These are phyloP conservation scores for Paraphoma sp. DNA, from an alignment of 2,329 filamentous ascomycete genomes.

Conservation along the genomic window DNA sequence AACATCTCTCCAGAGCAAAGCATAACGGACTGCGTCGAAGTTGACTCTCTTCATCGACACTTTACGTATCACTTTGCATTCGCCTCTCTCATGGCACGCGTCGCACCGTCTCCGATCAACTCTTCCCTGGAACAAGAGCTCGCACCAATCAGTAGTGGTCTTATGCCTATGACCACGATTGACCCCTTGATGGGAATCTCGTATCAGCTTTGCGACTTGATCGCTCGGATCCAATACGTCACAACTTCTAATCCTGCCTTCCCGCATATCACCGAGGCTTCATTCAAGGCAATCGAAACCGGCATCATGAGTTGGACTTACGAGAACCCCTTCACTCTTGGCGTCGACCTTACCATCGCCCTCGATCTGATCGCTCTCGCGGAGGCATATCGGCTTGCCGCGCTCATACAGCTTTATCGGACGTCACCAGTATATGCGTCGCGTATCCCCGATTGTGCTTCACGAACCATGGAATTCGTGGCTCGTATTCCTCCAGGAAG, in stretches of 20 bases:
- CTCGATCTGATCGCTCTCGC: constrained; percentile 45
- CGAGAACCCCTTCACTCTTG: constrained; percentile 37
- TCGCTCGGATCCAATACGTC: constrained; percentile 43
- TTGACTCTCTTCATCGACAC: constrained; percentile 44
- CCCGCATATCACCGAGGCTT: constrained; percentile 40
- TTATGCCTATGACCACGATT: constrained; percentile 35
- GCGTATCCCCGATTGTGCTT: constrained; percentile 37
- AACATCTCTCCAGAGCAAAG: constrained; percentile 31
- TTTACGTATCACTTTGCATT: constrained; percentile 47
- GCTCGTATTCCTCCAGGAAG: constrained; percentile 43
- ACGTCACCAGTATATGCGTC: constrained; percentile 32
- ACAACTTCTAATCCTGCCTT: constrained; percentile 41
- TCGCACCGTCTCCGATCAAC: constrained; percentile 23
- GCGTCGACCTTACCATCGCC: constrained; percentile 38
- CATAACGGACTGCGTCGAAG: constrained; percentile 35
- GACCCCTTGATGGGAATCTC: constrained; percentile 47
- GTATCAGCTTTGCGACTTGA: constrained; percentile 42
- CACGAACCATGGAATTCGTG: constrained; percentile 44
- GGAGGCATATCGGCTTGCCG: constrained; percentile 43
- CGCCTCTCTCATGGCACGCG: constrained; percentile 43
- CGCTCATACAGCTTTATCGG: constrained; percentile 45
- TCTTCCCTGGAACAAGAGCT: constrained; percentile 26
- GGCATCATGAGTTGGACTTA: constrained; percentile 44
- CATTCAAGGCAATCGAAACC: constrained; percentile 38
- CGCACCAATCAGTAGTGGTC: constrained; percentile 21